Evolutionary conservation across 768 basidiomycete genomes (phyloP).

Genomic region (Candolleomyces efflorescens): DNA sequence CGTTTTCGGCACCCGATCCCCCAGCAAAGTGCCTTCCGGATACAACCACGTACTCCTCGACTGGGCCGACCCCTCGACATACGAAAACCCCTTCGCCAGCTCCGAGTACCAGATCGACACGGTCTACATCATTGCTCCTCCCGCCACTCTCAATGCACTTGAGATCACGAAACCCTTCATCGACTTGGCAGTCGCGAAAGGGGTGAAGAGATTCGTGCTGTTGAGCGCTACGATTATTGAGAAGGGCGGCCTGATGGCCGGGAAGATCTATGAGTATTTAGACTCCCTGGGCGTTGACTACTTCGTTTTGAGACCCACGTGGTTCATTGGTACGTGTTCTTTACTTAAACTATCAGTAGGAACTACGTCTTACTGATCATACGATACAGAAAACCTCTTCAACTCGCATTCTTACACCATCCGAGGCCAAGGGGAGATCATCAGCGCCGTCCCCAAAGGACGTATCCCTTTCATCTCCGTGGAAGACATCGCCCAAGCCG

Average conservation of each 20-base stretch:
- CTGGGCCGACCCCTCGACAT: slow-evolving; percentile 28
- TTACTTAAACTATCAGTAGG: background rate
- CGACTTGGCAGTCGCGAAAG: slow-evolving; percentile 20
- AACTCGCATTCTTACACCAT: background rate
- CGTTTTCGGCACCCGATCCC: slow-evolving; percentile 7
- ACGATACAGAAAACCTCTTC: background rate
- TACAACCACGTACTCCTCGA: slow-evolving; percentile 22
- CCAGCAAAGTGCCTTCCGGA: slow-evolving; percentile 9
- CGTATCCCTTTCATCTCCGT: slow-evolving; percentile 20
- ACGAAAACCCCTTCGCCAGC: slow-evolving; percentile 7
- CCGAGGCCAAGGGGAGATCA: background rate
- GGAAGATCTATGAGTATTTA: slow-evolving; percentile 32
- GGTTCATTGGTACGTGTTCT: slow-evolving; percentile 28
- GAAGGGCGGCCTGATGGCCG: slow-evolving; percentile 6
- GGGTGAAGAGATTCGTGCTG: slow-evolving; percentile 24
- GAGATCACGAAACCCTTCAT: slow-evolving; percentile 26
- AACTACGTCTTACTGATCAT: background rate
- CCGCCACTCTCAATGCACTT: slow-evolving; percentile 11
- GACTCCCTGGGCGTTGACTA: slow-evolving; percentile 27
- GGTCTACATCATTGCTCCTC: slow-evolving; percentile 28
- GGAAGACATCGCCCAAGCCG: slow-evolving; percentile 23
- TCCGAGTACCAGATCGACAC: slow-evolving; percentile 16
- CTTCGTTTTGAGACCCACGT: slow-evolving; percentile 30
- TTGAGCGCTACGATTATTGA: slow-evolving; percentile 17
- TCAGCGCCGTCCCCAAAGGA: slow-evolving; percentile 25